Evolutionary conservation across 192 early-diverging fungal species (phyloP).

Genomic region (Linnemannia exigua): DNA sequence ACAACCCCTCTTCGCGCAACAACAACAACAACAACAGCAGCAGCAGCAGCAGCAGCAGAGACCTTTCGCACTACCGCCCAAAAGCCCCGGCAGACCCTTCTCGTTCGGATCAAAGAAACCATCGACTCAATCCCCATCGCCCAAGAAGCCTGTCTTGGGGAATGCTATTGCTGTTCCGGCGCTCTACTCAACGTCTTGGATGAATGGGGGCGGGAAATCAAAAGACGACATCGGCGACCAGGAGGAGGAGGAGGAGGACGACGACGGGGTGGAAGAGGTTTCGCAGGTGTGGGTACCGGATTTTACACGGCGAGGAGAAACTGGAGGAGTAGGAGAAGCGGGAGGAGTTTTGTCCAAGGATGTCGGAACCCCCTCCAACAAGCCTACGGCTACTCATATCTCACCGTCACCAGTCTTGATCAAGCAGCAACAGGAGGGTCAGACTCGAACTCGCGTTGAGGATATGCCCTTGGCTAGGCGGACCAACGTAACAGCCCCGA

Average conservation of each 20-base stretch:
- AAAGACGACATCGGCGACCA: neutral
- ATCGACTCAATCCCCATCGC: neutral
- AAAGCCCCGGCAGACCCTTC: neutral
- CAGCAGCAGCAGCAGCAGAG: neutral
- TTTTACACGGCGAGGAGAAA: too few species aligned
- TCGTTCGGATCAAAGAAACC: neutral
- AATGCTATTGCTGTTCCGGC: neutral
- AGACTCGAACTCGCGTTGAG: too few species aligned
- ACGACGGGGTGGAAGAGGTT: neutral
- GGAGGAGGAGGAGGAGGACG: neutral
- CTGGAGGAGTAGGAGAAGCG: too few species aligned
- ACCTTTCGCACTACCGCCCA: neutral
- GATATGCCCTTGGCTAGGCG: too few species aligned
- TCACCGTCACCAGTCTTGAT: too few species aligned
- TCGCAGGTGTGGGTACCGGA: too few species aligned
- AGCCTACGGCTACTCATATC: too few species aligned
- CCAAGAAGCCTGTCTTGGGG: neutral
- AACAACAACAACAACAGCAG: neutral
- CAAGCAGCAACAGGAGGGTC: too few species aligned
- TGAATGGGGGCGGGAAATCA: neutral
- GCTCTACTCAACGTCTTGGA: neutral
- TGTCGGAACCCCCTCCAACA: too few species aligned
- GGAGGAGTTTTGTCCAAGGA: too few species aligned
- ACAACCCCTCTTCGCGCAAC: too few species aligned
- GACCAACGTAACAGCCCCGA: too few species aligned